Conservation (phyloP, 2,329 filamentous ascomycete genomes). For the Aspergillus ustus region DNA sequence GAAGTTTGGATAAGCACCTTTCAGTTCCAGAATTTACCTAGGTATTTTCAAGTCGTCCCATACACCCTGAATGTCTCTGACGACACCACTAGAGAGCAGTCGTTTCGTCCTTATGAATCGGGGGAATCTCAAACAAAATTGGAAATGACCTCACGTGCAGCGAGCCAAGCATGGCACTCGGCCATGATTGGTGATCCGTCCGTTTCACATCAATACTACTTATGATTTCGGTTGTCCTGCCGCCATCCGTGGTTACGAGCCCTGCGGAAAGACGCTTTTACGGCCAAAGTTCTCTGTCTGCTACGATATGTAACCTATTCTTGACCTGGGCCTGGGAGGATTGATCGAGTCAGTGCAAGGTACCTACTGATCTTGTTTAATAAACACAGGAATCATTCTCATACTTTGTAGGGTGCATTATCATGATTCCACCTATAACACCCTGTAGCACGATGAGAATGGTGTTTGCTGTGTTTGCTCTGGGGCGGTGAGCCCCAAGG, state of each 20-base stretch:
- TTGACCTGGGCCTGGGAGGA: neutral
- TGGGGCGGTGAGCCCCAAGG: slow-evolving; percentile 1
- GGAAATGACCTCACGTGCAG: slow-evolving; percentile 3
- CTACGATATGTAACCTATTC: neutral
- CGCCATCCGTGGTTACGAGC: neutral
- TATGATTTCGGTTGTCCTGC: too few species aligned
- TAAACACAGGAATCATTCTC: too few species aligned
- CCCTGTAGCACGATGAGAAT: neutral
- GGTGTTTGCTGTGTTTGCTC: slow-evolving; percentile 10
- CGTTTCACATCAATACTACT: neutral
- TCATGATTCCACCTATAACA: too few species aligned
- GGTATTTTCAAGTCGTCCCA: neutral
- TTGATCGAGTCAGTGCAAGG: neutral
- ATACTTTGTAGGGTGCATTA: too few species aligned
- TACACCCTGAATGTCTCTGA: neutral
- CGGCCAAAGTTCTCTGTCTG: neutral
- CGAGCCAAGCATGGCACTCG: neutral
- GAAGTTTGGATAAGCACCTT: neutral
- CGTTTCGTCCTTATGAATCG: neutral
- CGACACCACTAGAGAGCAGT: slow-evolving; percentile 4
- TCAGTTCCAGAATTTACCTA: neutral
- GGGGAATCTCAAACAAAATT: neutral
- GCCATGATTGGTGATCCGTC: neutral
- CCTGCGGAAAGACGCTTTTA: neutral
- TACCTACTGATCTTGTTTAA: neutral